A percentile compares a stretch with the other conserved stretches of the same genome.
phyloP scores from a whole-genome alignment of 2,329 filamentous ascomycete species.

The Ceratocystis colombiana region DNA sequence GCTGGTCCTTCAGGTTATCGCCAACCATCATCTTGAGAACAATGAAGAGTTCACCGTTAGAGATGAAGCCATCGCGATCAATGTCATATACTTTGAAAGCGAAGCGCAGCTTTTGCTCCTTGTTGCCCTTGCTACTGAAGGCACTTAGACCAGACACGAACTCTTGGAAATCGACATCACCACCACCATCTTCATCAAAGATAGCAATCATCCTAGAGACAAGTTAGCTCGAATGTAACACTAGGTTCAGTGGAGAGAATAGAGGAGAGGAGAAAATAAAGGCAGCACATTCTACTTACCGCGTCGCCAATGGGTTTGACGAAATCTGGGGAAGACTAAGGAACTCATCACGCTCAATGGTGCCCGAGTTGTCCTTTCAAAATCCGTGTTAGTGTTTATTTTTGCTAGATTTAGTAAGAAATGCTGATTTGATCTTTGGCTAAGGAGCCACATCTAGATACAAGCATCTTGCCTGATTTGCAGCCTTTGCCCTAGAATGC shows the following conservation, averaged over 20 bases:
- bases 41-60: conserved; percentile 97
- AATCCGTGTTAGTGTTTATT: background rate
- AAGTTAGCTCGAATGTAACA: background rate
- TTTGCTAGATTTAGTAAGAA: too few species aligned
- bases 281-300: conserved; percentile 40
- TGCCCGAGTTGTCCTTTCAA: conserved; percentile 86
- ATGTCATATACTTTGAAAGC: conserved; percentile 99
- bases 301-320: conserved; percentile 91
- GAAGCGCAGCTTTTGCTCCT: conserved; percentile 95
- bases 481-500: background rate
- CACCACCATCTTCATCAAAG: conserved; percentile 96
- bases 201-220: conserved; percentile 83
- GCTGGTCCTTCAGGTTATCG: conserved; percentile 96
- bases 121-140: conserved; percentile 96
- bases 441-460: background rate
- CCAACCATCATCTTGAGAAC: conserved; percentile 99
- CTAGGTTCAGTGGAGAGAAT: background rate
- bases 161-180: conserved; percentile 97
- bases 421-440: too few species aligned
- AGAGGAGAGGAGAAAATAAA: background rate
- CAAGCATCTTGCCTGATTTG: background rate
- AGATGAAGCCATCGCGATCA: conserved; percentile 95
- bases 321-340: conserved; percentile 94
- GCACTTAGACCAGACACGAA: conserved; percentile 92
- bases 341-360: conserved; percentile 97